Conservation (phyloP, 257 asterid genomes). For the Solanum virginianum region DNA sequence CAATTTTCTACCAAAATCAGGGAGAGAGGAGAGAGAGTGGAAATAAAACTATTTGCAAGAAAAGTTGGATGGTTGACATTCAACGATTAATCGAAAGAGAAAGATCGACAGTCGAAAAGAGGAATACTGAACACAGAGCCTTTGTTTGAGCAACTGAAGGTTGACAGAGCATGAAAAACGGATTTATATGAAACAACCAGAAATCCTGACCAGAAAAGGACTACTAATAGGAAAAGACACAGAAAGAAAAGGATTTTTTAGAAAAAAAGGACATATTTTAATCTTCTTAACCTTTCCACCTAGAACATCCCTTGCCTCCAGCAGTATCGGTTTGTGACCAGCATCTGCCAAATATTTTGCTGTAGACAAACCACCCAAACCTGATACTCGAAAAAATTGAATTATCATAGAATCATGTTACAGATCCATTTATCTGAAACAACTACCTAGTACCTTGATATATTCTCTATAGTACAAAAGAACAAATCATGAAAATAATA, state of each 20-base stretch:
- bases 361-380: slow-evolving; percentile 90
- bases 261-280: background rate
- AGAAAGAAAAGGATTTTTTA: background rate
- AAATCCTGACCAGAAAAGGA: background rate
- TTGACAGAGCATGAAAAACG: too few relatives aligned
- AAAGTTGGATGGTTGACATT: background rate
- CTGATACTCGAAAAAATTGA: slow-evolving; percentile 12
- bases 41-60: background rate
- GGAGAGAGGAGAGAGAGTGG: background rate
- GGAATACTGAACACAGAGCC: background rate
- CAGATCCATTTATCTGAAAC: background rate
- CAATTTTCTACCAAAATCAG: background rate
- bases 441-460: background rate
- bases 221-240: background rate
- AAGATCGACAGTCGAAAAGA: background rate
- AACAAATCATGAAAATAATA: background rate
- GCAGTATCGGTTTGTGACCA: slow-evolving; percentile 82
- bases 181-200: background rate
- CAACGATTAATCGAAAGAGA: background rate
- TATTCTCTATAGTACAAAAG: background rate
- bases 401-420: background rate
- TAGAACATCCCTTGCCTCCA: slow-evolving; percentile 92
- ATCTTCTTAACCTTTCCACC: slow-evolving; percentile 73
- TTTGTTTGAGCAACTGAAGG: background rate
- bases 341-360: slow-evolving; percentile 99